Evolutionary conservation across 441 rosid genomes (phyloP), one percentile per base, ranked within the genome.

Genomic region (Eutrema salsugineum): DNA sequence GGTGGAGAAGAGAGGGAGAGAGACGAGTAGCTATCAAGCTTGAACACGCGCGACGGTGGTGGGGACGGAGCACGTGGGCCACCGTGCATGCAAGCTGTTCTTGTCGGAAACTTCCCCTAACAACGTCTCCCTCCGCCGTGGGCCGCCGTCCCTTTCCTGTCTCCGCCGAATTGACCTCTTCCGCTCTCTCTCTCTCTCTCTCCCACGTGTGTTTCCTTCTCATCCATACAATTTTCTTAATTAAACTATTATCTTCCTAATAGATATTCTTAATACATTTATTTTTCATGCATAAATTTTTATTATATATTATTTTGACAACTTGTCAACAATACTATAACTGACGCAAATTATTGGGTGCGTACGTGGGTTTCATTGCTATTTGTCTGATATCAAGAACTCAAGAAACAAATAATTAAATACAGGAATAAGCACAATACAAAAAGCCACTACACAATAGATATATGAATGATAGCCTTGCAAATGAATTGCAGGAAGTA

Each of bases 61-160:
- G 66, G 70, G 61, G 63, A 70, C 14, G 15, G 76, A 77, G 80
- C 80, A 48, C 74, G 75, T 82, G 86, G 83, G 77, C 80, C 78
- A 77, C 75, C 24, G 56, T 43, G 80, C 66, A 77, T 64, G 79
- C 76, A 63, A 76, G 79, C 81, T 77, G 78, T 32, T 73, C 63
- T 72, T 78, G 81, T 82, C 84, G 78, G 76, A 48, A 39, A 39
- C 66, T 75, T 76, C 63, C 81, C 73, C 65, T 77, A 75, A 63
- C 88, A 75, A 72, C 80, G 83, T 83, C 81, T 61, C 70, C 76
- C 27, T 81, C 83, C 65, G 48, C 75, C 51, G 55, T 76, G 73
- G 68, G 30, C 72, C 77, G 77, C 67, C 76, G 64, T 83, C 72
- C 58, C 71, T 76, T 68, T 76, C 80, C n/a, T 51, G 67, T 71